phyloP scores from a whole-genome alignment of 805 yeast genomes.

The Zygosaccharomyces lentus region DNA sequence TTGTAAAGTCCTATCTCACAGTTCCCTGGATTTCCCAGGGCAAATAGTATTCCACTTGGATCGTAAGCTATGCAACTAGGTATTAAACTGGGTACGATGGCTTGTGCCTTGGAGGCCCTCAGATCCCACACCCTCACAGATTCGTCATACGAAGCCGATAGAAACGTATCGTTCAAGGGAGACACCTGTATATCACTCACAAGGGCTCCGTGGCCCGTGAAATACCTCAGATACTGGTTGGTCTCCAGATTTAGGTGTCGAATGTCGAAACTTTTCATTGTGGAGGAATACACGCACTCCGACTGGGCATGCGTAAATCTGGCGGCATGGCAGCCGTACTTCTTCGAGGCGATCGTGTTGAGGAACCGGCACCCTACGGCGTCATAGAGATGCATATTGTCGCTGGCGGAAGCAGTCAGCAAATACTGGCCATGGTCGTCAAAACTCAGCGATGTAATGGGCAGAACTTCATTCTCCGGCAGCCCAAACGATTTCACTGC shows the following conservation, averaged over 20 bases:
- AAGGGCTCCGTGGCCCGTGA: slow-evolving; percentile 76
- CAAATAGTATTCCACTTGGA: slow-evolving; percentile 80
- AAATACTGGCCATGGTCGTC: slow-evolving; percentile 80
- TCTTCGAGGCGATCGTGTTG: slow-evolving; percentile 73
- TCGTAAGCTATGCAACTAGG: slow-evolving; percentile 67
- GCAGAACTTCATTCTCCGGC: slow-evolving; percentile 46
- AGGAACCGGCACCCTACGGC: slow-evolving; percentile 60
- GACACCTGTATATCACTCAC: slow-evolving; percentile 71
- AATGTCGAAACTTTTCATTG: slow-evolving; percentile 70
- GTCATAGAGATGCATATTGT: slow-evolving; percentile 80
- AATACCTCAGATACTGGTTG: slow-evolving; percentile 78
- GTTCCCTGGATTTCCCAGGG: slow-evolving; percentile 48
- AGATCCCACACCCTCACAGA: slow-evolving; percentile 88
- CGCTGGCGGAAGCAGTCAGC: slow-evolving; percentile 74
- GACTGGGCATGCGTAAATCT: slow-evolving; percentile 71
- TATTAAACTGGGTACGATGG: slow-evolving; percentile 51
- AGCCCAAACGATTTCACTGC: slow-evolving; percentile 49
- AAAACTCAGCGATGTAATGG: slow-evolving; percentile 67
- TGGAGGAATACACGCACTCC: slow-evolving; percentile 78
- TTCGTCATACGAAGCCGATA: slow-evolving; percentile 69
- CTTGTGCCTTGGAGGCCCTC: slow-evolving; percentile 60
- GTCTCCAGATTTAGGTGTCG: slow-evolving; percentile 73
- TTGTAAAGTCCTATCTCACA: slow-evolving; percentile 58
- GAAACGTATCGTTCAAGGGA: slow-evolving; percentile 60
- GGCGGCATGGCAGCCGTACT: slow-evolving; percentile 88